Base-by-base conservation (phyloP, 768 basidiomycete species). In the Tephrocybe sp. region DNA sequence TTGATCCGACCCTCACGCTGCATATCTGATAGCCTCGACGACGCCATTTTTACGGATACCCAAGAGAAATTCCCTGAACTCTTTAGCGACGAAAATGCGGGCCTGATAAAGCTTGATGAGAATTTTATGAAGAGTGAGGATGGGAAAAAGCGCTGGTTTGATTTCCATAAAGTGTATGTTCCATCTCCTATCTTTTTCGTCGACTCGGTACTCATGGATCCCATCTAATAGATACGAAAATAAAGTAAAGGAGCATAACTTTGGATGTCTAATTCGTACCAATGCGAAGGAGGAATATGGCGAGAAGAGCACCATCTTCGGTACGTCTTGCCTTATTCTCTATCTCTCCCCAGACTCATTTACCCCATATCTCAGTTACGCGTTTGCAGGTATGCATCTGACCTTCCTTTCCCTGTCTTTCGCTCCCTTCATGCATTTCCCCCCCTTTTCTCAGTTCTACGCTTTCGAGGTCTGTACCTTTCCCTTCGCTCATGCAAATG, bases 221-320 rank as follows among this genome's bases (percentile, higher is more conserved):
- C 41, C 5, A 14, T 16, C 39, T 14, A 23, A 40, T 56, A 91
- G 91, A 52, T 97, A 95, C 71, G 89, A 96, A 71, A 85, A 88
- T 52, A 89, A 87, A 62, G 75, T 98, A 48, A 87, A 89, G 62
- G 93, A 98, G 58, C 92, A 88, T 72, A 98, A 98, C 77, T 98
- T 98, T 70, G 97, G 97, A 16, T 98, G 92, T 1, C 74, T 99
- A 58, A 87, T 99, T 56, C 82, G 97, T 45, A 85, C 81, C 41
- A 82, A 97, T 62, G 79, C 87, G 33, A 74, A 72, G 42, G 76
- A 81, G 49, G 92, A 95, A 64, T 99, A 98, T 67, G 83, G 80
- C 10, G 89, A 98, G 74, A 79, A 75, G 30, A 99, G 98, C 72
- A 90, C 93, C 5, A 96, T 98, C 56, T 94, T 99, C 63, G 95